These are phyloP conservation scores for Serpula lacrymans DNA, from an alignment of 768 basidiomycete genomes.

Conservation along the genomic window DNA sequence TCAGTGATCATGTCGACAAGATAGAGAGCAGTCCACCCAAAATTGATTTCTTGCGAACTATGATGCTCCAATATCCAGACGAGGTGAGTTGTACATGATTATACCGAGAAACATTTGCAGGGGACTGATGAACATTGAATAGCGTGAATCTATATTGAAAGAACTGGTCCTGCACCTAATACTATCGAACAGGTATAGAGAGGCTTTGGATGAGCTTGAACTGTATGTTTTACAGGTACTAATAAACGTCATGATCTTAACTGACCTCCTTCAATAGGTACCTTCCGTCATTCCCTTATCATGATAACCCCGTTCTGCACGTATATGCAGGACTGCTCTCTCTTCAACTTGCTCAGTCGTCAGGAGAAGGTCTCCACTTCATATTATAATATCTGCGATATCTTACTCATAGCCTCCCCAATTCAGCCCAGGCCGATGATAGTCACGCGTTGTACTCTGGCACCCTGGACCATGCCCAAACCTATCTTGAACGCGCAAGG, in stretches of 20 bases:
- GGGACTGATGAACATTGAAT: conserved; percentile 5
- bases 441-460: conserved; percentile 31
- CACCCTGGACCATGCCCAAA: conserved; percentile 46
- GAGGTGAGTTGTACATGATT: conserved; percentile 44
- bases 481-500: conserved; percentile 63
- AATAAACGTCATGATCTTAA: too few relatives aligned
- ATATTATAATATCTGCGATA: neutral
- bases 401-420: neutral
- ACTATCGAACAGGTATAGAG: conserved; percentile 48
- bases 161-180: conserved; percentile 74
- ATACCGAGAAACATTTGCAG: conserved; percentile 3
- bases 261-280: conserved; percentile 47
- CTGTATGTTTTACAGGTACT: conserved; percentile 50
- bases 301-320: conserved; percentile 76
- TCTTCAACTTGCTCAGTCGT: conserved; percentile 57
- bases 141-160: conserved; percentile 75
- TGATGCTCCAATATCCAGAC: conserved; percentile 68
- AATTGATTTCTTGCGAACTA: conserved; percentile 59
- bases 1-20: conserved; percentile 34
- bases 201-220: conserved; percentile 83
- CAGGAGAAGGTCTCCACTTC: conserved; percentile 1
- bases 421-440: neutral
- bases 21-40: conserved; percentile 30
- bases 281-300: conserved; percentile 84
- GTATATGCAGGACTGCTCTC: conserved; percentile 78